phyloP scores from a whole-genome alignment of 140 eudicot genomes.

The Flaveria floridana region DNA sequence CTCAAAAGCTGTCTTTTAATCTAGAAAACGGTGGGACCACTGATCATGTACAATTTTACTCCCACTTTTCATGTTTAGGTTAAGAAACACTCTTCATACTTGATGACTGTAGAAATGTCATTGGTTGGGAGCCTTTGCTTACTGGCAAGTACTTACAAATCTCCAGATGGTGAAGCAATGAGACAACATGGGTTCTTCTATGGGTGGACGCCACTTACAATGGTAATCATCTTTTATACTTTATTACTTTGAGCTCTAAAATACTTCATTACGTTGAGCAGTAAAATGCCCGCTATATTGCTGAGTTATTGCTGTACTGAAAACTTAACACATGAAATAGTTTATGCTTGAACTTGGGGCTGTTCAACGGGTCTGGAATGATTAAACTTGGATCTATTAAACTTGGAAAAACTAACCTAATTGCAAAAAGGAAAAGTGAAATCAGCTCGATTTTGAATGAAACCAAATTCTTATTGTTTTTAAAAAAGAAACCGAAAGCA shows the following conservation, averaged over 20 bases:
- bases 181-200: constrained; percentile 72
- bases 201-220: constrained; percentile 87
- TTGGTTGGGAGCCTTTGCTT: constrained; percentile 84
- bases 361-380: neutral
- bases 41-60: neutral
- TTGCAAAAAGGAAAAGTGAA: neutral
- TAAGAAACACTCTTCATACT: constrained; percentile 84
- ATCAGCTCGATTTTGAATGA: neutral
- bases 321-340: constrained; percentile 7
- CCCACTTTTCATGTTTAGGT: constrained; percentile 44
- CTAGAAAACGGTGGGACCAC: neutral
- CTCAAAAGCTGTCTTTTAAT: constrained; percentile 1
- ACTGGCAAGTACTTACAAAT: constrained; percentile 74
- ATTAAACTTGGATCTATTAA: constrained; percentile 5
- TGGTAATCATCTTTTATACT: constrained; percentile 44
- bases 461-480: neutral
- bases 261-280: neutral
- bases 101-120: constrained; percentile 99
- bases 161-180: constrained; percentile 97
- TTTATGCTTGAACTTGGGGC: constrained; percentile 10
- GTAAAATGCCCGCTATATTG: neutral
- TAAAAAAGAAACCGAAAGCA: neutral
- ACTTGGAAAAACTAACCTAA: neutral
- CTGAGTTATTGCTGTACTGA: neutral
- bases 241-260: neutral